These are phyloP conservation scores for Malania oleifera DNA, from an alignment of 164 flowering plant species.

Conservation along the genomic window DNA sequence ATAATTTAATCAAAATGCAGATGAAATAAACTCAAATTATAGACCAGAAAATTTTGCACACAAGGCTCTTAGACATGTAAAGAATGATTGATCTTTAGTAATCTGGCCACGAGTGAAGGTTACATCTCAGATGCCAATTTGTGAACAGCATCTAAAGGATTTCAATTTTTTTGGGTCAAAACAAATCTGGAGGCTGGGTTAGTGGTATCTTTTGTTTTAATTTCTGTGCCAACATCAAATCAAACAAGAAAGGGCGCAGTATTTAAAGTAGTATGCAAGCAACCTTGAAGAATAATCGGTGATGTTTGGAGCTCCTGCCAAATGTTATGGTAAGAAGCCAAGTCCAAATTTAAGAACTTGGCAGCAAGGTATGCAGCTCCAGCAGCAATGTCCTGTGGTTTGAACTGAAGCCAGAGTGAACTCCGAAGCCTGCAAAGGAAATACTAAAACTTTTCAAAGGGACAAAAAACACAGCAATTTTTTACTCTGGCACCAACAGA, in stretches of 20 bases:
- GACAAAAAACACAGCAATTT: too few relatives aligned
- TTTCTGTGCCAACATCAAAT: neutral
- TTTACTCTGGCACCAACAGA: neutral
- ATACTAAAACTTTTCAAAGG: neutral
- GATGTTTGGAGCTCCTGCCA: conserved; percentile 85
- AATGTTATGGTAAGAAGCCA: conserved; percentile 47
- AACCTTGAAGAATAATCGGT: conserved; percentile 77
- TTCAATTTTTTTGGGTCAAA: too few relatives aligned
- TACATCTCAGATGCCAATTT: too few relatives aligned
- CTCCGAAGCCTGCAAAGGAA: conserved; percentile 49
- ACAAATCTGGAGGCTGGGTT: too few relatives aligned
- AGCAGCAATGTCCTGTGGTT: conserved; percentile 66
- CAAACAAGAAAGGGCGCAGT: neutral
- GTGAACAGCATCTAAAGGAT: too few relatives aligned
- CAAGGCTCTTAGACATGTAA: too few relatives aligned
- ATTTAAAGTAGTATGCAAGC: neutral
- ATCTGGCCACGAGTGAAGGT: too few relatives aligned
- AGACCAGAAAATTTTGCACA: neutral
- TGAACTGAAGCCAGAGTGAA: conserved; percentile 70
- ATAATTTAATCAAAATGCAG: neutral
- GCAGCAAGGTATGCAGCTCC: conserved; percentile 90
- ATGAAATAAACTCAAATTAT: neutral
- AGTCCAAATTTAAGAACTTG: conserved; percentile 66
- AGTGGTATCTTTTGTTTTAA: neutral
- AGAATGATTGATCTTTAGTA: too few relatives aligned